Conservation (phyloP, 169 alveolate genomes). For the Besnoitia besnoiti region DNA sequence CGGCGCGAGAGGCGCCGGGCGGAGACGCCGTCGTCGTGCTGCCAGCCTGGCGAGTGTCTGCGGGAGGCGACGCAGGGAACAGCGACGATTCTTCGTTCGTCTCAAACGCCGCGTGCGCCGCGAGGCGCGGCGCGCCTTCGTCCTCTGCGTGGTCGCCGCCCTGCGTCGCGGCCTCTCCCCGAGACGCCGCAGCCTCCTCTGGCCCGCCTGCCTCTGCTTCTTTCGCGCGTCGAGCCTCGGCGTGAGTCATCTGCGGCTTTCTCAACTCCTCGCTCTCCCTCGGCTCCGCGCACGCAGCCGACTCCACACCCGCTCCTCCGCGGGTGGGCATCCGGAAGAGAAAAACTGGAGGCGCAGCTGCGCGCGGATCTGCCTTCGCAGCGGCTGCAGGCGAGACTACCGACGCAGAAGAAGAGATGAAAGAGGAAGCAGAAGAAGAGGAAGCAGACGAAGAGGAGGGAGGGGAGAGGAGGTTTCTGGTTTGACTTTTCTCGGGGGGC, state of each 20-base stretch:
- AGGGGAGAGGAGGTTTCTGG: not conserved
- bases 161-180: not conserved
- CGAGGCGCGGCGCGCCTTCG: not conserved
- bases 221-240: not conserved
- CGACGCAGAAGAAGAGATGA: no score
- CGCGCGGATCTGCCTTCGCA: no score
- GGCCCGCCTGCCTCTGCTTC: not conserved
- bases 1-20: no score
- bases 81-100: not conserved
- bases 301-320: no score
- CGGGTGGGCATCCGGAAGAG: no score
- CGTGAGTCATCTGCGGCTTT: not conserved
- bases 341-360: no score
- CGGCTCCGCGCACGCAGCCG: no score
- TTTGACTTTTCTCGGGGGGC: not conserved
- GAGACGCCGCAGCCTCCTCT: not conserved
- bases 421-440: not conserved
- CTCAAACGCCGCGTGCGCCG: not conserved
- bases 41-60: not conserved
- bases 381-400: no score
- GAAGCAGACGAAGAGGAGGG: not conserved
- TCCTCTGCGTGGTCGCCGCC: not conserved
- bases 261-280: no score
- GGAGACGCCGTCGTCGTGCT: no score
- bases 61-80: not conserved